A percentile compares a stretch with the other conserved stretches of the same genome.
These are phyloP conservation scores for Thielaviopsis cerberus DNA, from an alignment of 2,329 filamentous ascomycete species.

Conservation along the genomic window DNA sequence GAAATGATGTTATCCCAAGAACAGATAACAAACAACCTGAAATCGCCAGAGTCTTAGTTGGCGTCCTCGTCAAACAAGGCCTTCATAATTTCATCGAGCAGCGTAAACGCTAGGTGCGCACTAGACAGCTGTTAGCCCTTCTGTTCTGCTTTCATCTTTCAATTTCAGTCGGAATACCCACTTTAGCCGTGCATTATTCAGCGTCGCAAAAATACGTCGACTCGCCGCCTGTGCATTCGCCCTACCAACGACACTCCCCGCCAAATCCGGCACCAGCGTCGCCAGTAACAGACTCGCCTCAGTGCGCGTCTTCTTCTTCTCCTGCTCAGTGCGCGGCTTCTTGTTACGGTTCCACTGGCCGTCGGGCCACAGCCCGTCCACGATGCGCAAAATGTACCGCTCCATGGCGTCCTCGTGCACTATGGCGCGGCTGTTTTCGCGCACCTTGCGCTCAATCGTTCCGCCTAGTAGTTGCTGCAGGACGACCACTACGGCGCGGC, in stretches of 20 bases:
- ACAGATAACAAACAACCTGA: too few relatives aligned
- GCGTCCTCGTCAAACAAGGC: conserved; percentile 34
- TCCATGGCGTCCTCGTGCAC: conserved; percentile 63
- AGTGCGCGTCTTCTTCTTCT: conserved; percentile 63
- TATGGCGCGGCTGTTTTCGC: conserved; percentile 59
- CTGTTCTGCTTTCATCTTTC: too few relatives aligned
- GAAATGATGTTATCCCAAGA: background rate
- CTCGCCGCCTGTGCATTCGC: conserved; percentile 82
- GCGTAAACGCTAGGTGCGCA: conserved; percentile 50
- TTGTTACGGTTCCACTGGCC: conserved; percentile 34
- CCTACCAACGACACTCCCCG: conserved; percentile 79
- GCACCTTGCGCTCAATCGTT: conserved; percentile 86
- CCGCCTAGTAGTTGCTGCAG: conserved; percentile 88
- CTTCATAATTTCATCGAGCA: conserved; percentile 51
- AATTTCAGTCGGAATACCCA: conserved; percentile 27
- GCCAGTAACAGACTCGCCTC: conserved; percentile 81
- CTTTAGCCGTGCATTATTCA: conserved; percentile 86
- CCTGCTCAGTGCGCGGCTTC: conserved; percentile 41
- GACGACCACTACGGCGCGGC: conserved; percentile 86
- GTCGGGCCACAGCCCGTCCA: conserved; percentile 66
- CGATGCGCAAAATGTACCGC: conserved; percentile 55
- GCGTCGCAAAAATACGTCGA: conserved; percentile 67
- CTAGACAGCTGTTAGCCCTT: conserved; percentile 22
- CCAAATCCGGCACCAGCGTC: conserved; percentile 76
- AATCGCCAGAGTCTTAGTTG: background rate